Conservation (phyloP, 164 flowering plant genomes). For the Kalanchoe fedtschenkoi region DNA sequence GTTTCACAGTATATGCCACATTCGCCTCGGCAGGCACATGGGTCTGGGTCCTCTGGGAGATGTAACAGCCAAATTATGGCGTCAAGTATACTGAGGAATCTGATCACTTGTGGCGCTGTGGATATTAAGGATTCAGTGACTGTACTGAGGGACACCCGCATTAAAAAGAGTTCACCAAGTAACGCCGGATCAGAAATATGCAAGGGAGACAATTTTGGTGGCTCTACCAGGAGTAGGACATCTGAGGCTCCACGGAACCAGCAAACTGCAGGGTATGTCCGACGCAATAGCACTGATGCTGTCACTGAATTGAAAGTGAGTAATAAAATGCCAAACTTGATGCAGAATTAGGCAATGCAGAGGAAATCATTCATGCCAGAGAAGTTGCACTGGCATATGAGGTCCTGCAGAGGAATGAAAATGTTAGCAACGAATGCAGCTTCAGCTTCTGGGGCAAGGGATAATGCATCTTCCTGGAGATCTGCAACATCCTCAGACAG, state of each 20-base stretch:
- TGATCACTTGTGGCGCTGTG: constrained; percentile 37
- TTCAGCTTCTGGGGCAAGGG: constrained; percentile 1
- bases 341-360: constrained; percentile 45
- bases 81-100: constrained; percentile 26
- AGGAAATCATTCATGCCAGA: constrained; percentile 71
- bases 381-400: constrained; percentile 65
- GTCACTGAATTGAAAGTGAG: not conserved
- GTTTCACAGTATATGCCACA: not conserved
- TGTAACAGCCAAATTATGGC: constrained; percentile 26
- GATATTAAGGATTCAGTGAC: constrained; percentile 40
- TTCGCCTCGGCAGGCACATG: not conserved
- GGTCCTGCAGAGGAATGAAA: constrained; percentile 60
- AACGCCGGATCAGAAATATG: constrained; percentile 1
- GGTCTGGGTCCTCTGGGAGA: constrained; percentile 2
- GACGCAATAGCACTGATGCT: not conserved
- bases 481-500: constrained; percentile 4
- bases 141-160: constrained; percentile 11
- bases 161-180: constrained; percentile 3
- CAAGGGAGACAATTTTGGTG: constrained; percentile 13
- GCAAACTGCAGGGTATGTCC: constrained; percentile 16
- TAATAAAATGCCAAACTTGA: not conserved
- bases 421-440: constrained; percentile 17
- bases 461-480: constrained; percentile 6
- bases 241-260: constrained; percentile 22
- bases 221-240: constrained; percentile 24